Evolutionary conservation across 306 rosid species (phyloP).

Genomic region (Cicer judaicum): DNA sequence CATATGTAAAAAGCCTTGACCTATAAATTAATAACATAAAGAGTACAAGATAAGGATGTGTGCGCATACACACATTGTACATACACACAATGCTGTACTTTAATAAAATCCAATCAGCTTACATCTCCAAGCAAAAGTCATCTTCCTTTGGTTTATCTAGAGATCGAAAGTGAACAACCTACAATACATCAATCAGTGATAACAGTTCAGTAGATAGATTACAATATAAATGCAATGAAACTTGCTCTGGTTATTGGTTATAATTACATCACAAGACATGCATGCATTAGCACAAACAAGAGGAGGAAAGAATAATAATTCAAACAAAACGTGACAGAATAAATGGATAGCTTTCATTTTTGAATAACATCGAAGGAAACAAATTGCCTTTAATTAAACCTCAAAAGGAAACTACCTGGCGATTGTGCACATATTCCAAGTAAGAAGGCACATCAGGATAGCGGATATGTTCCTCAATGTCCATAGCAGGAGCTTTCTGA

Average conservation of each 20-base stretch:
- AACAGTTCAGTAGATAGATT: slow-evolving; percentile 28
- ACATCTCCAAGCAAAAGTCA: slow-evolving; percentile 85
- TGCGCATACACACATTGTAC: neutral
- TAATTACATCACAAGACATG: neutral
- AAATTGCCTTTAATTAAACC: slow-evolving; percentile 18
- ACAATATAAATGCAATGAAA: slow-evolving; percentile 4
- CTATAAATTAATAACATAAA: slow-evolving; percentile 51
- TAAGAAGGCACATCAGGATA: slow-evolving; percentile 94
- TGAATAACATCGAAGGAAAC: neutral
- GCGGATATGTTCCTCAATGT: slow-evolving; percentile 60
- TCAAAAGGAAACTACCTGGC: slow-evolving; percentile 65
- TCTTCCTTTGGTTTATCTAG: slow-evolving; percentile 90
- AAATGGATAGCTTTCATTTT: neutral
- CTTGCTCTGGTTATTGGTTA: neutral
- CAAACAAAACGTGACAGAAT: slow-evolving; percentile 8
- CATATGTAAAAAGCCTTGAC: slow-evolving; percentile 86
- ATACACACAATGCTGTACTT: slow-evolving; percentile 20
- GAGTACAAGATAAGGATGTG: slow-evolving; percentile 33
- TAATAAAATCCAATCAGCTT: slow-evolving; percentile 49
- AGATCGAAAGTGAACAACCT: slow-evolving; percentile 93
- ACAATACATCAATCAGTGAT: slow-evolving; percentile 39
- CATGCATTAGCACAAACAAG: slow-evolving; percentile 7
- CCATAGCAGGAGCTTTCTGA: slow-evolving; percentile 69
- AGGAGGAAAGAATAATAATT: slow-evolving; percentile 7
- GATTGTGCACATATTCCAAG: slow-evolving; percentile 91